These are phyloP conservation scores for Auricularia heimuer DNA, from an alignment of 768 basidiomycete genomes.

Conservation along the genomic window DNA sequence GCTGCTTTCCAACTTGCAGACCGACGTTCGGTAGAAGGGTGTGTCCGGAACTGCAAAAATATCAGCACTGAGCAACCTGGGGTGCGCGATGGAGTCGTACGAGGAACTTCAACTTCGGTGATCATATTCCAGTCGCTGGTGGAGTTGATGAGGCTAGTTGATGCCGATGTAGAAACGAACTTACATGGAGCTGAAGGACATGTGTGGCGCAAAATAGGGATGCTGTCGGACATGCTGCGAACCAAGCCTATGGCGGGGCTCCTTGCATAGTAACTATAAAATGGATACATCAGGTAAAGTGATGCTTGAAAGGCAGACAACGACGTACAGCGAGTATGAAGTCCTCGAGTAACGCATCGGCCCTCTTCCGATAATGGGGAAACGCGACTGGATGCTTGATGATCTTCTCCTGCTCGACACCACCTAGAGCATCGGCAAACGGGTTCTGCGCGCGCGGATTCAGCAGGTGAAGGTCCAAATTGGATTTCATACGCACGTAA, in stretches of 20 bases:
- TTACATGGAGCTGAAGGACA: too few species aligned
- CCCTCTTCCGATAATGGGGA: not conserved
- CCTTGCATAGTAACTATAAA: not conserved
- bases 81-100: too few species aligned
- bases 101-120: too few species aligned
- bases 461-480: not conserved
- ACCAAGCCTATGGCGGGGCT: not conserved
- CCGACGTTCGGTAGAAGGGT: too few species aligned
- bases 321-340: not conserved
- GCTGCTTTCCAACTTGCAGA: too few species aligned
- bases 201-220: not conserved
- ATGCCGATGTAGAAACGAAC: too few species aligned
- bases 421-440: not conserved
- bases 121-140: too few species aligned
- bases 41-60: too few species aligned
- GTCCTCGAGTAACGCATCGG: not conserved
- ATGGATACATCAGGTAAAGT: not conserved
- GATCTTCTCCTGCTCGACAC: not conserved
- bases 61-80: too few species aligned
- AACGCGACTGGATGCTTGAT: not conserved
- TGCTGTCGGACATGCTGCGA: not conserved
- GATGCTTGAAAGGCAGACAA: not conserved
- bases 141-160: too few species aligned
- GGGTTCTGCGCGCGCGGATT: not conserved
- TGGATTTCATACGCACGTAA: not conserved